Base-by-base conservation (phyloP, 73 alveolate species). In the Breviolum minutum region DNA sequence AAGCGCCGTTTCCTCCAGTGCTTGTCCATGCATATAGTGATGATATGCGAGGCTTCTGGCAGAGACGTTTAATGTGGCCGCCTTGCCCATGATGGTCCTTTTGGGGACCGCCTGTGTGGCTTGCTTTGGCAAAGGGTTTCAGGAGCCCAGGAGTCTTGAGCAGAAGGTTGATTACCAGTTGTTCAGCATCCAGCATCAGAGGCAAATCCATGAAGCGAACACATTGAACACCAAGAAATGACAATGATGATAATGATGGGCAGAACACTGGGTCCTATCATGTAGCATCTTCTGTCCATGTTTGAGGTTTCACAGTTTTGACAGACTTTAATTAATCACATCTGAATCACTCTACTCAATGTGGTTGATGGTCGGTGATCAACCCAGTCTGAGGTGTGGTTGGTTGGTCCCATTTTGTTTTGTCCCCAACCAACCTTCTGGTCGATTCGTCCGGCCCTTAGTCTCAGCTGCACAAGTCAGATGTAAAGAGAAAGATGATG, bases 71-170 rank as follows among this genome's bases (percentile, higher is more conserved):
- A 62, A 73, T 63, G 98, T 92, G 91, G 98, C 98, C 2, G 98
- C 98, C 73, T 80, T 92, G 91, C 98, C 98, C 89, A 92, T 92
- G 98, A 92, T 92, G 98, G 84, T 92, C 69, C 80, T 92, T 79
- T 66, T 92, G 64, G 98, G 68, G 54, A 92, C 98, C 8, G 98
- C 98, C 82, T 60, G 73, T 77, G 98, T 27, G 22, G 26, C 97
- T 91, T n/a, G 94, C 63, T 13, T 22, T 22, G 77, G 24, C 17
- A 22, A 68, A 22, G 6, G 77, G 77, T 2, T 22, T 22, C 74
- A 66, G 74, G 74, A 17, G 74, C 74, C 6, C 77, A 68, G 77
- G 77, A 22, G n/a, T 14, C 8, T 40, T 40, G 54, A 40, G 54
- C 54, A 40, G 54, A 40, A 40, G 54, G 54, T 40, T 40, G 54